Evolutionary conservation across 2,329 filamentous ascomycete species (phyloP).

Genomic region (Fusarium piperis): DNA sequence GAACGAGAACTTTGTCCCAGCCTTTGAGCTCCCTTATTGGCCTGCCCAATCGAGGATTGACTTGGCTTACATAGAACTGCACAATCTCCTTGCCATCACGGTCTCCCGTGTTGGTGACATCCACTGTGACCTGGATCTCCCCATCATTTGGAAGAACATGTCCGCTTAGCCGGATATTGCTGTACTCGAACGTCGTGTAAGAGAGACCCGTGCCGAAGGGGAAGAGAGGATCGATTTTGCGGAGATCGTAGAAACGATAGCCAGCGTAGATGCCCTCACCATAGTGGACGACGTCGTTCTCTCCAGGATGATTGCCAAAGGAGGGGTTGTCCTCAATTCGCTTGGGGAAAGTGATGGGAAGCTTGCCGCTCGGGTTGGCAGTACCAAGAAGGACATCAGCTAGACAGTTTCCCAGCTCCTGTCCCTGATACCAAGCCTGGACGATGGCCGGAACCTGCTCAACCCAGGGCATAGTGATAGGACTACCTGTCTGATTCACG

Average conservation of each 20-base stretch:
- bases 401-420: conserved; percentile 33
- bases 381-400: conserved; percentile 32
- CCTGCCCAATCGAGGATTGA: not conserved
- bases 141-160: not conserved
- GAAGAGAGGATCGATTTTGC: conserved; percentile 54
- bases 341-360: conserved; percentile 72
- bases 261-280: conserved; percentile 79
- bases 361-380: conserved; percentile 58
- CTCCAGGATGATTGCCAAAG: conserved; percentile 72
- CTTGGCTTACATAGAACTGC: conserved; percentile 22
- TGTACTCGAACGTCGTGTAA: conserved; percentile 50
- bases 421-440: conserved; percentile 39
- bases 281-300: conserved; percentile 70
- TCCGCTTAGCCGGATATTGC: conserved; percentile 14
- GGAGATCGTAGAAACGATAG: conserved; percentile 74
- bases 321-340: conserved; percentile 72
- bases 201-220: conserved; percentile 23
- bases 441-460: conserved; percentile 46
- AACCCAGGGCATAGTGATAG: conserved; percentile 48
- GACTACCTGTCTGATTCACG: conserved; percentile 32
- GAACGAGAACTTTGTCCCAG: conserved; percentile 18
- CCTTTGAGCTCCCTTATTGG: conserved; percentile 27
- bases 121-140: conserved; percentile 11
- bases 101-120: conserved; percentile 22
- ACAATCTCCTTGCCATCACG: conserved; percentile 23